These are phyloP conservation scores for Cerrena zonata DNA, from an alignment of 1,284 basidiomycete genomes.

Conservation along the genomic window DNA sequence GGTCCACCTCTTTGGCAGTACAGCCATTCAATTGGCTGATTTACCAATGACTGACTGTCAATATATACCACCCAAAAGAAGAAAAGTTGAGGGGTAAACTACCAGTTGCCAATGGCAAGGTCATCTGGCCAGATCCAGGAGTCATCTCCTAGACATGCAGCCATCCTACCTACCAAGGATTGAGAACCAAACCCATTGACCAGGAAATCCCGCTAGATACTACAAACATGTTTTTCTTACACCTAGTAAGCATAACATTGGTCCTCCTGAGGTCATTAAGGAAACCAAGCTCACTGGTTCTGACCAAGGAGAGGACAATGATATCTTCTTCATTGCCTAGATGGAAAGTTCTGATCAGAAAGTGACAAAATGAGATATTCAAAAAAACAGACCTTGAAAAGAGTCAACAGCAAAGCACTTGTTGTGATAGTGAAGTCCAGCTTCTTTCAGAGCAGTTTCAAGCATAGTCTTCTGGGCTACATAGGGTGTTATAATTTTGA, in stretches of 20 bases:
- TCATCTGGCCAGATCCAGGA: slow-evolving; percentile 40
- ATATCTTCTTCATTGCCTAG: slow-evolving; percentile 41
- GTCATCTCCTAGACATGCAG: slow-evolving; percentile 28
- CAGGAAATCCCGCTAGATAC: slow-evolving; percentile 53
- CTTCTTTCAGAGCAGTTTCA: slow-evolving; percentile 33
- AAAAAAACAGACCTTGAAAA: slow-evolving; percentile 30
- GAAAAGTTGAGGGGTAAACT: neutral
- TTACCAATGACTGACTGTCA: slow-evolving; percentile 2
- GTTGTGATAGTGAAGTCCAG: slow-evolving; percentile 34
- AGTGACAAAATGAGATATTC: slow-evolving; percentile 6
- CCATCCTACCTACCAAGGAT: slow-evolving; percentile 46
- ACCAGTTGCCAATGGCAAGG: slow-evolving; percentile 34
- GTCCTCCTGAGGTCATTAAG: slow-evolving; percentile 43
- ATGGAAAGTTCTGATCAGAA: slow-evolving; percentile 13
- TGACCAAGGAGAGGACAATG: slow-evolving; percentile 59
- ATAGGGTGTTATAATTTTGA: slow-evolving; percentile 51
- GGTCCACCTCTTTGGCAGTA: neutral
- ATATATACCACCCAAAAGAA: neutral
- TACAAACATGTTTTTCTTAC: slow-evolving; percentile 65
- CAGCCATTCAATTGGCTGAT: neutral
- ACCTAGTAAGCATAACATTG: slow-evolving; percentile 67
- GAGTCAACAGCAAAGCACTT: slow-evolving; percentile 51
- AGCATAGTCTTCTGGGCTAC: slow-evolving; percentile 46
- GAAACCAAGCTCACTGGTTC: slow-evolving; percentile 43
- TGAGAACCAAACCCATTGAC: slow-evolving; percentile 33